These are phyloP conservation scores for Rhododendron kiyosumense DNA, from an alignment of 148 eudicot genomes.

Conservation along the genomic window DNA sequence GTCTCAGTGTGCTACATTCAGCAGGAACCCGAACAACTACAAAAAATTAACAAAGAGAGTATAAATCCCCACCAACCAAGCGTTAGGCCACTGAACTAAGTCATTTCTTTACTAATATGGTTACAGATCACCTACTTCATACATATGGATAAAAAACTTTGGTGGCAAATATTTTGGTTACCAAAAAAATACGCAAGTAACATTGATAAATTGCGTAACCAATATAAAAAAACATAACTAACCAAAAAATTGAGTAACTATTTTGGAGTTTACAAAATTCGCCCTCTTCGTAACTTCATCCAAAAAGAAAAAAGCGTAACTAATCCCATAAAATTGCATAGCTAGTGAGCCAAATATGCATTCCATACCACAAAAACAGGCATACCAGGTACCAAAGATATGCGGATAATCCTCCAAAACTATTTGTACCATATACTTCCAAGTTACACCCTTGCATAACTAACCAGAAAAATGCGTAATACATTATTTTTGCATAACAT, in stretches of 20 bases:
- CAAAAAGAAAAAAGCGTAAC: no score
- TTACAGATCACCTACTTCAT: neutral
- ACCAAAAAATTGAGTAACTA: neutral
- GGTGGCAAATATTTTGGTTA: neutral
- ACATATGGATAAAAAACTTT: neutral
- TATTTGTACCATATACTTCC: neutral
- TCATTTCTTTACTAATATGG: neutral
- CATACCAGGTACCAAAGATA: no score
- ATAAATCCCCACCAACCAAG: neutral
- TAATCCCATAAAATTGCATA: no score
- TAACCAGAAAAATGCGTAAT: no score
- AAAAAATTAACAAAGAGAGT: neutral
- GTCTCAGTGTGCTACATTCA: neutral
- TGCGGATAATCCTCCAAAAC: neutral
- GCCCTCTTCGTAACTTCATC: neutral
- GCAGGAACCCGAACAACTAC: neutral
- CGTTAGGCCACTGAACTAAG: neutral
- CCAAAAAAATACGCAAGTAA: neutral
- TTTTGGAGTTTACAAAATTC: neutral
- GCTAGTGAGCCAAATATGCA: no score
- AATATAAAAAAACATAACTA: no score
- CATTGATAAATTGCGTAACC: no score
- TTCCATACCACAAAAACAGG: no score
- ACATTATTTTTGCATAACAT: neutral
- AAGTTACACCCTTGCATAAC: neutral